Evolutionary conservation across 1,284 basidiomycete species (phyloP).

Genomic region (Apiotrichum akiyoshidainum): DNA sequence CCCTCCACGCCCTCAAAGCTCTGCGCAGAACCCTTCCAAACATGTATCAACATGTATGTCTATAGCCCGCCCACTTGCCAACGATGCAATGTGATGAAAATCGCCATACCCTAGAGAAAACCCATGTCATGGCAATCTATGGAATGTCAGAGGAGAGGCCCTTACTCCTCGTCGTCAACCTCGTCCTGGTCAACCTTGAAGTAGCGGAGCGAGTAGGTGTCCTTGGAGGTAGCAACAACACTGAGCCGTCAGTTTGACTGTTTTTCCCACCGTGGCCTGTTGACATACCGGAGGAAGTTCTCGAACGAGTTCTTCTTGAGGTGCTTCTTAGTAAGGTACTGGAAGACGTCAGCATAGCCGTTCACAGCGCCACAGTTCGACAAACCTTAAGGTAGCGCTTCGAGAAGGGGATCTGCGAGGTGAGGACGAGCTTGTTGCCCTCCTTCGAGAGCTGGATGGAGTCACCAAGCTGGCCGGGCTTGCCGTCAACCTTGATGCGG

Average conservation of each 20-base stretch:
- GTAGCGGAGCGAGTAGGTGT: slow-evolving; percentile 85
- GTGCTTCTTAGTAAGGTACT: slow-evolving; percentile 95
- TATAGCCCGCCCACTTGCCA: too few species aligned
- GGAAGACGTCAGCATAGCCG: slow-evolving; percentile 35
- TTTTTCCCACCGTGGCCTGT: background rate
- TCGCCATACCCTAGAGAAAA: background rate
- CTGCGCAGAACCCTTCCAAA: too few species aligned
- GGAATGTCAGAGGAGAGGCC: background rate
- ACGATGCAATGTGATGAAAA: too few species aligned
- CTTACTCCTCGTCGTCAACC: slow-evolving; percentile 52
- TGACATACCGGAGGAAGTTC: slow-evolving; percentile 48
- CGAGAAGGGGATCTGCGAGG: slow-evolving; percentile 78
- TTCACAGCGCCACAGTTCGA: background rate
- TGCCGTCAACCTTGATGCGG: slow-evolving; percentile 74
- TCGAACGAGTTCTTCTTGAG: slow-evolving; percentile 61
- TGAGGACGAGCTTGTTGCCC: slow-evolving; percentile 74
- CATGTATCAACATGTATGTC: too few species aligned
- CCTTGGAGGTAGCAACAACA: slow-evolving; percentile 83
- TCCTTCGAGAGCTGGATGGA: slow-evolving; percentile 75
- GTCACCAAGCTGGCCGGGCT: slow-evolving; percentile 78
- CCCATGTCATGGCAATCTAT: background rate
- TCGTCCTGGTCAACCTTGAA: slow-evolving; percentile 84
- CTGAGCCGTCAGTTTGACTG: slow-evolving; percentile 43
- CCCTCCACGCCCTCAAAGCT: too few species aligned
- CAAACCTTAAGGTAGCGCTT: slow-evolving; percentile 65